Conservation (phyloP, 805 yeast genomes). For the Yamadazyma phyllophila region DNA sequence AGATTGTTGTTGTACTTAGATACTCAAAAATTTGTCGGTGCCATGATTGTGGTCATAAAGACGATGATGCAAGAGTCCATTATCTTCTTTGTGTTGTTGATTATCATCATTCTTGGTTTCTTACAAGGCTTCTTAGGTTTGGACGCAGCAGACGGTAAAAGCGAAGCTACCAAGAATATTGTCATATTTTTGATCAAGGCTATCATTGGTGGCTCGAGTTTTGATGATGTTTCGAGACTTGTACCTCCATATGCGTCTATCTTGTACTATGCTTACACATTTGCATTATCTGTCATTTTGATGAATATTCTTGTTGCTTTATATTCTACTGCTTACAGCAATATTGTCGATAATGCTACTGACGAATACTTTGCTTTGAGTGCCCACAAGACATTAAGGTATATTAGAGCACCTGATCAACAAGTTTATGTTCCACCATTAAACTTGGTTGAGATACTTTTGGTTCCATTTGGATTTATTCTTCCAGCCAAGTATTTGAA, state of each 20-base stretch:
- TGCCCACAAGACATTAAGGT: slow-evolving; percentile 79
- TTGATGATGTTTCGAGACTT: slow-evolving; percentile 64
- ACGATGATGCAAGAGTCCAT: slow-evolving; percentile 85
- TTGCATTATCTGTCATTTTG: slow-evolving; percentile 69
- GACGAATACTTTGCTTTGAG: slow-evolving; percentile 83
- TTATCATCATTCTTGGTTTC: slow-evolving; percentile 73
- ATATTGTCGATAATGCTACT: slow-evolving; percentile 76
- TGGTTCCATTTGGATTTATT: slow-evolving; percentile 30
- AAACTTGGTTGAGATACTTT: slow-evolving; percentile 61
- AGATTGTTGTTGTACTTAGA: slow-evolving; percentile 74
- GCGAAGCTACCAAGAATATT: slow-evolving; percentile 68
- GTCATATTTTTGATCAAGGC: slow-evolving; percentile 66
- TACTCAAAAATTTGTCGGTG: slow-evolving; percentile 79
- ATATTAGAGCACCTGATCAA: slow-evolving; percentile 85
- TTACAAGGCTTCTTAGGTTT: slow-evolving; percentile 84
- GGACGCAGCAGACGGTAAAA: slow-evolving; percentile 82
- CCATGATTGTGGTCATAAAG: slow-evolving; percentile 81
- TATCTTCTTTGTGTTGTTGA: slow-evolving; percentile 73
- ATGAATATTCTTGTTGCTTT: slow-evolving; percentile 83
- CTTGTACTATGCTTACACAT: slow-evolving; percentile 73
- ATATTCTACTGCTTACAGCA: slow-evolving; percentile 79
- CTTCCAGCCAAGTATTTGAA: slow-evolving; percentile 35
- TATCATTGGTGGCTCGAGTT: slow-evolving; percentile 72
- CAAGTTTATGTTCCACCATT: slow-evolving; percentile 84
- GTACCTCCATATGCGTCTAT: slow-evolving; percentile 86